A percentile compares a stretch with the other conserved stretches of the same genome.
phyloP scores from a whole-genome alignment of 2,329 filamentous ascomycete species.

The Xylariomycetidae sp. region DNA sequence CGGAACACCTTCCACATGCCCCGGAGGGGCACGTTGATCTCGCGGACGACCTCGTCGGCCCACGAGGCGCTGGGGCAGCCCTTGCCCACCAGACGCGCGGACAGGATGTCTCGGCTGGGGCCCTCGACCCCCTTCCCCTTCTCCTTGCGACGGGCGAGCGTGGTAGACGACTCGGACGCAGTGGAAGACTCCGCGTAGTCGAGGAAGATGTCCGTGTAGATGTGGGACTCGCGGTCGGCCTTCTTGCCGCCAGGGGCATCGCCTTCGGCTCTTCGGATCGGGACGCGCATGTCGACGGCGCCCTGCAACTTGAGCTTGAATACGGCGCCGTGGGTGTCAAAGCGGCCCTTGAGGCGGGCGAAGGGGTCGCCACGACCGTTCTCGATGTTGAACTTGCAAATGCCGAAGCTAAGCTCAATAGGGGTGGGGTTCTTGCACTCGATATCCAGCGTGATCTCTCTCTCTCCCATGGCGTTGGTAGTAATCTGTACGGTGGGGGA shows the following conservation, averaged over 20 bases:
- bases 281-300: slow-evolving; percentile 4
- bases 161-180: background rate
- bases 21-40: slow-evolving; percentile 17
- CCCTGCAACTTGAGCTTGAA: slow-evolving; percentile 14
- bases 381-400: slow-evolving; percentile 19
- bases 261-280: background rate
- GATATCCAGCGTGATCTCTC: slow-evolving; percentile 11
- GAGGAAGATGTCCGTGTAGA: background rate
- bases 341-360: slow-evolving; percentile 17
- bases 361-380: slow-evolving; percentile 10
- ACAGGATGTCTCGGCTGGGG: background rate
- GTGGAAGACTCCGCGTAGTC: background rate
- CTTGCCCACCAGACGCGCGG: slow-evolving; percentile 15
- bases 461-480: no score
- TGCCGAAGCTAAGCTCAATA: slow-evolving; percentile 21
- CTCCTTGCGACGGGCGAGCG: background rate
- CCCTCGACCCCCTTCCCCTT: no score
- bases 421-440: slow-evolving; percentile 19
- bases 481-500: background rate
- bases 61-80: slow-evolving; percentile 18
- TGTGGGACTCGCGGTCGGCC: background rate
- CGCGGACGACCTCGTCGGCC: slow-evolving; percentile 19
- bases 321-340: slow-evolving; percentile 15
- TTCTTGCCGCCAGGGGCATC: background rate
- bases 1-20: slow-evolving; percentile 9